Evolutionary conservation across 768 basidiomycete species (phyloP).

Genomic region (Leccinellum albellum): DNA sequence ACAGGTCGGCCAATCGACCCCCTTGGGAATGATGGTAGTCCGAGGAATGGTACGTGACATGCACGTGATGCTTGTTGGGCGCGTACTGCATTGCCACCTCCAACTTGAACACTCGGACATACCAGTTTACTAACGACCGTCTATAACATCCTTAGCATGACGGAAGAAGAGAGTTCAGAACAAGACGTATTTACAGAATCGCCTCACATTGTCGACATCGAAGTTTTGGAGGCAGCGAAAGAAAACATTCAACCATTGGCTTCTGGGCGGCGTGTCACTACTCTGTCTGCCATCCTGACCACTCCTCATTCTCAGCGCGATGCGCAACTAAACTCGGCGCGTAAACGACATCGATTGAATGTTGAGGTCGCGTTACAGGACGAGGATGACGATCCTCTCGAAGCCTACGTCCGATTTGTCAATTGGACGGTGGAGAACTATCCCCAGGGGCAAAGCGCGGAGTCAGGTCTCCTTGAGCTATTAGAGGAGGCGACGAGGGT

Average conservation of each 20-base stretch:
- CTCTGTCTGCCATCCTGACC: slow-evolving; percentile 67
- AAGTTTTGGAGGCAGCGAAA: slow-evolving; percentile 77
- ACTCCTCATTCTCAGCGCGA: slow-evolving; percentile 79
- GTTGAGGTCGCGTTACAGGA: slow-evolving; percentile 65
- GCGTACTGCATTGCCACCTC: slow-evolving; percentile 4
- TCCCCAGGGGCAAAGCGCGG: slow-evolving; percentile 85
- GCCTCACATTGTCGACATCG: slow-evolving; percentile 67
- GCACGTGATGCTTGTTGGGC: slow-evolving; percentile 20
- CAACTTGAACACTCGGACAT: too few relatives aligned
- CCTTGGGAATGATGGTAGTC: too few relatives aligned
- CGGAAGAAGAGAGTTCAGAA: slow-evolving; percentile 22
- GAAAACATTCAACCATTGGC: slow-evolving; percentile 85
- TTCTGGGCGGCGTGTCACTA: slow-evolving; percentile 72
- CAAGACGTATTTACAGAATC: slow-evolving; percentile 43
- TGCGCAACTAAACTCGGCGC: slow-evolving; percentile 58
- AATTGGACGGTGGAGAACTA: slow-evolving; percentile 94
- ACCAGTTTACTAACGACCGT: background rate
- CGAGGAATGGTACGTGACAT: too few relatives aligned
- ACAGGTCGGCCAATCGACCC: too few relatives aligned
- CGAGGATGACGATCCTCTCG: slow-evolving; percentile 80
- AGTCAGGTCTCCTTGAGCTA: slow-evolving; percentile 87
- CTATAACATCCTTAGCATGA: slow-evolving; percentile 12
- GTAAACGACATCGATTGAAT: slow-evolving; percentile 66
- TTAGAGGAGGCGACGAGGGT: slow-evolving; percentile 88
- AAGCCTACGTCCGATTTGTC: slow-evolving; percentile 82